phyloP scores from a whole-genome alignment of 2,329 filamentous ascomycete genomes.

The Aspergillus pseudoviridinutans region DNA sequence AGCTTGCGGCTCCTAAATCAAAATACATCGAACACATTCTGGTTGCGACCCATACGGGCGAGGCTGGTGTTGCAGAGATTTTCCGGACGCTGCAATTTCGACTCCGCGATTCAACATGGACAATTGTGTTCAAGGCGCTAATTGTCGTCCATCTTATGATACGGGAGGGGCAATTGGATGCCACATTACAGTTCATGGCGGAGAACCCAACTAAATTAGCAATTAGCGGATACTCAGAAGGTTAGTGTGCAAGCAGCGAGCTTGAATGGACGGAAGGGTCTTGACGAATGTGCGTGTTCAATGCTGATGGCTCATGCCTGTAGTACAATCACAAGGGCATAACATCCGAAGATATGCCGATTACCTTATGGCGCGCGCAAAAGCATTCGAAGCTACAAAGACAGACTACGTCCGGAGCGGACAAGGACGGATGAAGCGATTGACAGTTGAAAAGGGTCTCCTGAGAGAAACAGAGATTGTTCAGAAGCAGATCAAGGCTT shows the following conservation, averaged over 20 bases:
- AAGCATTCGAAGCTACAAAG: slow-evolving; percentile 77
- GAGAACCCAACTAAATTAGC: slow-evolving; percentile 78
- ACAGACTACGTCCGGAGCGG: slow-evolving; percentile 84
- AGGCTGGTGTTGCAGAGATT: slow-evolving; percentile 91
- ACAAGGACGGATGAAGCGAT: slow-evolving; percentile 75
- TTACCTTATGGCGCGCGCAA: slow-evolving; percentile 78
- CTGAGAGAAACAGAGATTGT: slow-evolving; percentile 87
- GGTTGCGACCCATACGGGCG: slow-evolving; percentile 88
- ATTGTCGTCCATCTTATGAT: slow-evolving; percentile 98
- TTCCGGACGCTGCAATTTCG: slow-evolving; percentile 87
- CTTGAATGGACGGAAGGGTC: background rate
- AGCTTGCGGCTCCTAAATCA: slow-evolving; percentile 94
- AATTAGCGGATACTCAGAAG: slow-evolving; percentile 87
- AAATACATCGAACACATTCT: slow-evolving; percentile 99
- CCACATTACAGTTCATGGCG: slow-evolving; percentile 79
- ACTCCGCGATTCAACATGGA: slow-evolving; percentile 95
- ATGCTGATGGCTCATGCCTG: slow-evolving; percentile 33
- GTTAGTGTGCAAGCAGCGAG: slow-evolving; percentile 50
- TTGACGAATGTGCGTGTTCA: background rate
- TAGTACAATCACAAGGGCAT: slow-evolving; percentile 88
- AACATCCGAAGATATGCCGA: slow-evolving; percentile 91
- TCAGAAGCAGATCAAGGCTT: slow-evolving; percentile 77
- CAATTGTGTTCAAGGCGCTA: slow-evolving; percentile 96
- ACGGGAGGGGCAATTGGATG: slow-evolving; percentile 84
- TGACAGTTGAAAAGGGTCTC: slow-evolving; percentile 87